Evolutionary conservation across 148 eudicot species (phyloP), one percentile per base, ranked within the genome.

Genomic region (Spergularia bocconei): DNA sequence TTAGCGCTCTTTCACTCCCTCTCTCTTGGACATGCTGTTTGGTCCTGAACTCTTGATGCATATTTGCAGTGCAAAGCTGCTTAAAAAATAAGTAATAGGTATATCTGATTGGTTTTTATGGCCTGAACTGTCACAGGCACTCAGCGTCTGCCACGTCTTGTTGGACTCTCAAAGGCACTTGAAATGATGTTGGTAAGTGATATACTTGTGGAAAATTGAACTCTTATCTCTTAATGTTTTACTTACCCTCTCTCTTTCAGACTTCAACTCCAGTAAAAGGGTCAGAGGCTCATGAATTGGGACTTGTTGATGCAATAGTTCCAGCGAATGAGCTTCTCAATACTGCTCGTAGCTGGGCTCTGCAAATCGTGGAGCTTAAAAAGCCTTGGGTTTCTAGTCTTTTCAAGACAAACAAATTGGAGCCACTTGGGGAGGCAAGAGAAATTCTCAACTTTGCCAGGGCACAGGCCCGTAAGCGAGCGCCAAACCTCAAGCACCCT

Each of bases 181-280:
- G 98, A 95, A 77, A 95, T 95, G 96, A 90, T 95, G 89, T 83
- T 95, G 96, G 98, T 95, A 88, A 71, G 75, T 72, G 44, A 44
- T 66, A 76, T 83, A 67, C 55, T 36, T 10, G 10, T 66, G 13
- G 16, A 41, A 20, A 57, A 12, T 33, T 63, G 51, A 54, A 47
- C 13, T 67, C 54, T 21, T 5, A 9, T 13, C 13, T 19, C 36
- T 36, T 47, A 36, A 36, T 13, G 16, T 63, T 25, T 38, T 70
- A 29, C 73, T 77, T 20, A 77, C 64, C n/a, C 19, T 25, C 25
- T 70, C n/a, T 75, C 15, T 64, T 73, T 44, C 83, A 95, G 98
- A 95, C 87, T 47, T 91, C 97, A 58, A 95, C 80, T 72, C 87
- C 92, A 20, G 82, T 95, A 44, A 92, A 79, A 82, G 96, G 93